phyloP scores from a whole-genome alignment of 345 rosid species.

The Trapa bicornis region DNA sequence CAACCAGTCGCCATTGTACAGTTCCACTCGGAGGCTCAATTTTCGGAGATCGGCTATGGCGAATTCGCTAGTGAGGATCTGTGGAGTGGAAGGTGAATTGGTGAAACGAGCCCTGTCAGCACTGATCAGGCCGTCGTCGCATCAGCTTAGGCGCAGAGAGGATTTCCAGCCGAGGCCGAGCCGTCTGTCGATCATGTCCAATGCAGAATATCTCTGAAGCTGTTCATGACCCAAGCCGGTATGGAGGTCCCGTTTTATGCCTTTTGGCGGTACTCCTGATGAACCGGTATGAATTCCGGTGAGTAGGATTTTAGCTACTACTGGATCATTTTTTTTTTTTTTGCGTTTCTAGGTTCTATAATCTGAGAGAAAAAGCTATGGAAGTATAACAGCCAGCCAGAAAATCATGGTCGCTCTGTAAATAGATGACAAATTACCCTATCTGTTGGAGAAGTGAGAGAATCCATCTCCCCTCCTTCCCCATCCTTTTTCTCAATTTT shows the following conservation, averaged over 20 bases:
- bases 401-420: background rate
- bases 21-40: constrained; percentile 25
- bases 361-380: background rate
- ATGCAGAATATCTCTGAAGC: constrained; percentile 18
- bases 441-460: background rate
- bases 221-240: background rate
- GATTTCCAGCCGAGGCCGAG: constrained; percentile 35
- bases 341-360: background rate
- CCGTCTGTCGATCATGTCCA: constrained; percentile 35
- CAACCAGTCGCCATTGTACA: constrained; percentile 9
- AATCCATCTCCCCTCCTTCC: background rate
- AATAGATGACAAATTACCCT: background rate
- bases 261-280: background rate
- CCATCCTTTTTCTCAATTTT: background rate
- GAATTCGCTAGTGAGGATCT: constrained; percentile 48
- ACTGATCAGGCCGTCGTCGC: constrained; percentile 48
- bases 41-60: constrained; percentile 48
- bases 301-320: background rate
- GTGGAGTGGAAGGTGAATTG: constrained; percentile 58
- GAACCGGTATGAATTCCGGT: background rate
- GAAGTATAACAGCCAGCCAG: background rate
- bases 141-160: constrained; percentile 38
- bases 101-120: constrained; percentile 46
- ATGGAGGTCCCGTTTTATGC: background rate
- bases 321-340: too few relatives aligned